phyloP scores from a whole-genome alignment of 768 basidiomycete species.

The Leccinellum luteum region DNA sequence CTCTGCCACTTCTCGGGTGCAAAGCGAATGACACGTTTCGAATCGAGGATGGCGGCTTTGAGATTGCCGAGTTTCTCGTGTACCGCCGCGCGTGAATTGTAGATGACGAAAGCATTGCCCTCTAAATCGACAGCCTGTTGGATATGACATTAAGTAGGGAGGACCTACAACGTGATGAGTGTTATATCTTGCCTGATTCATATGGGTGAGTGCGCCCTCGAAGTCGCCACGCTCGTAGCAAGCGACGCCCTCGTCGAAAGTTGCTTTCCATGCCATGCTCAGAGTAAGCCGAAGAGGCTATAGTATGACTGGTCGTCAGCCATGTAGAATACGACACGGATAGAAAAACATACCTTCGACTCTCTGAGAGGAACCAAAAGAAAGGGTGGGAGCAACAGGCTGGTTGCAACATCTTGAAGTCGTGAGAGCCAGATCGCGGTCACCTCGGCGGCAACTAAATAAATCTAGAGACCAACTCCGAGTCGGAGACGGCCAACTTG shows the following conservation, averaged over 20 bases:
- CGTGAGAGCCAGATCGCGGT: neutral
- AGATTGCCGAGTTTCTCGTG: constrained; percentile 58
- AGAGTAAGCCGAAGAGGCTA: neutral
- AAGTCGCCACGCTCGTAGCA: constrained; percentile 40
- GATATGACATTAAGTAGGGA: neutral
- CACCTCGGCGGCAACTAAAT: neutral
- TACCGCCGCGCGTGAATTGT: constrained; percentile 75
- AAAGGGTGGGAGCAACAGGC: neutral
- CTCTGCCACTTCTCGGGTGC: constrained; percentile 74
- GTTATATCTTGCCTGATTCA: constrained; percentile 41
- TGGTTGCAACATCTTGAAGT: neutral
- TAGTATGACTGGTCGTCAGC: neutral
- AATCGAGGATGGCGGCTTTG: constrained; percentile 69
- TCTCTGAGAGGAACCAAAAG: neutral
- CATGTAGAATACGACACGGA: neutral
- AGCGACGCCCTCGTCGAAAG: constrained; percentile 42
- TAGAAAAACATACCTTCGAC: neutral
- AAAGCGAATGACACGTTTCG: constrained; percentile 64
- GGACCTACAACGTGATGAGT: neutral
- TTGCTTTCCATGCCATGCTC: constrained; percentile 44
- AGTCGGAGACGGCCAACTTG: neutral
- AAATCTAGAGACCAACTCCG: neutral
- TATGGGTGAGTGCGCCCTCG: constrained; percentile 46
- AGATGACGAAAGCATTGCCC: constrained; percentile 47
- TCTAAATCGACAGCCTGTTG: constrained; percentile 50